Percentiles rank a stretch among this genome's conserved stretches.
Conservation (phyloP, 345 rosid species). For the Aethionema arabicum region DNA sequence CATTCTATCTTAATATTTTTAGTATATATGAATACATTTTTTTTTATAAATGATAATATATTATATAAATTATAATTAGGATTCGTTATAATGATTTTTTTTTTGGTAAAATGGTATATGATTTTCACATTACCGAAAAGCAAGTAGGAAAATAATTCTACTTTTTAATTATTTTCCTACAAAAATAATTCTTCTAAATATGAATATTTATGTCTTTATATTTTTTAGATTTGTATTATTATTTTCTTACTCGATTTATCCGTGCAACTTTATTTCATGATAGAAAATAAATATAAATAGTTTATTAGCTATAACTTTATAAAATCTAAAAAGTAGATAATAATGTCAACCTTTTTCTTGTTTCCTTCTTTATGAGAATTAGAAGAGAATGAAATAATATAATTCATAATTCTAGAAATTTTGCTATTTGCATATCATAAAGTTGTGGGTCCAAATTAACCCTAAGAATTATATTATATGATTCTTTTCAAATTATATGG, state of each 20-base stretch:
- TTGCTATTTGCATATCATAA: conserved; percentile 37
- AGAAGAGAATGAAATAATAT: conserved; percentile 29
- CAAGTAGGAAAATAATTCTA: too few relatives aligned
- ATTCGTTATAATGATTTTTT: too few relatives aligned
- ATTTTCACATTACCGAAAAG: too few relatives aligned
- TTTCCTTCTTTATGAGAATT: conserved; percentile 24
- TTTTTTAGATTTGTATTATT: neutral
- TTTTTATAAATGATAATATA: too few relatives aligned
- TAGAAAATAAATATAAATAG: conserved; percentile 13
- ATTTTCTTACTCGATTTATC: neutral
- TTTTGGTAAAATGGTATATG: too few relatives aligned
- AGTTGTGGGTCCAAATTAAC: conserved; percentile 33
- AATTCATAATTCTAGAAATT: conserved; percentile 36
- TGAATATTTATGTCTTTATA: too few relatives aligned
- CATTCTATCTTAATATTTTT: too few relatives aligned
- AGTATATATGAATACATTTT: too few relatives aligned
- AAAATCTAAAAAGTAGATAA: conserved; percentile 32
- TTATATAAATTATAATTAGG: too few relatives aligned
- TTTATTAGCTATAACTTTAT: conserved; percentile 26
- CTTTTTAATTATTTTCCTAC: too few relatives aligned
- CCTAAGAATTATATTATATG: conserved; percentile 16
- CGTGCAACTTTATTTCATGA: conserved; percentile 22
- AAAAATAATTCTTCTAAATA: too few relatives aligned
- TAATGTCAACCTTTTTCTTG: conserved; percentile 37
- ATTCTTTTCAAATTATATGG: too few relatives aligned